A percentile compares a stretch with the other conserved stretches of the same genome.
Evolutionary conservation across 148 eudicot species (phyloP).

Genomic region (Cornus suecica): DNA sequence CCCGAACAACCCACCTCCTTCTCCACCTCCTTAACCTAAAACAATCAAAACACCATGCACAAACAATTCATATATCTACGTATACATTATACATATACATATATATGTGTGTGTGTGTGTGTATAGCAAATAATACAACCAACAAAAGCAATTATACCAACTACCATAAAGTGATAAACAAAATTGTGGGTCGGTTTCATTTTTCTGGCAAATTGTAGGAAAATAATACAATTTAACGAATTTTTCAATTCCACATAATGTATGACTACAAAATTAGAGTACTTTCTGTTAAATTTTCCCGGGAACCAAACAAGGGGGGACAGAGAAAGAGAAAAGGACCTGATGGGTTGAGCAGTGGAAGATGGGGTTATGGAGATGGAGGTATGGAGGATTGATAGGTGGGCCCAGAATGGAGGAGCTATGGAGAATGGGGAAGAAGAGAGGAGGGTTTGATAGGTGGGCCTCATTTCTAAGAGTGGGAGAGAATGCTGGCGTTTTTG

Average conservation of each 20-base stretch:
- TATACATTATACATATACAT: neutral
- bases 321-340: neutral
- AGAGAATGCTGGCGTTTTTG: neutral
- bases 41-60: neutral
- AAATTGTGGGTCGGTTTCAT: neutral
- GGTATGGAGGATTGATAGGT: neutral
- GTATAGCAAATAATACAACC: too few relatives aligned
- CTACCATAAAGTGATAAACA: neutral
- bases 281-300: neutral
- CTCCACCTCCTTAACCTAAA: slow-evolving; percentile 3
- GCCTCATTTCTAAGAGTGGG: neutral
- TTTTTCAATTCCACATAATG: neutral
- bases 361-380: neutral
- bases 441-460: neutral
- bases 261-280: neutral
- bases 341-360: neutral
- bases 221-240: too few relatives aligned
- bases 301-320: neutral
- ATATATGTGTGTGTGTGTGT: too few relatives aligned
- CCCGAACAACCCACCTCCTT: neutral
- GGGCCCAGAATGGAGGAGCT: too few relatives aligned
- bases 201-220: neutral
- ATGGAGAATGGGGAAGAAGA: neutral
- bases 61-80: neutral
- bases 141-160: neutral